Evolutionary conservation across 495 filamentous ascomycete genomes (phyloP), one percentile per base, ranked within the genome.

Genomic region (Aspergillus mulundensis): DNA sequence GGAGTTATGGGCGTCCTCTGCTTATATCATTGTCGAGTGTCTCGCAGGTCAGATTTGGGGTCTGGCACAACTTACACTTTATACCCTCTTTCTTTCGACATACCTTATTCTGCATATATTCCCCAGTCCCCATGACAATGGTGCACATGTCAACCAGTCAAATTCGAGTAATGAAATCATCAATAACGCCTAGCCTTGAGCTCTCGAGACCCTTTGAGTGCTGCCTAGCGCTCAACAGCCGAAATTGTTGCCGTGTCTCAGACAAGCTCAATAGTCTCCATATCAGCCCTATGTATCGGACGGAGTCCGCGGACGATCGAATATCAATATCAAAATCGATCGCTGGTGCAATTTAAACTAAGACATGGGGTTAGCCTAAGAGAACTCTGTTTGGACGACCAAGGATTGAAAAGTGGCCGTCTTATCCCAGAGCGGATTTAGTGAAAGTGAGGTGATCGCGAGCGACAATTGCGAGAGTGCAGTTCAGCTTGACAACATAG

Each of bases 391-490:
- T 53, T 54, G 10, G 39, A 11, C 32, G 56, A 52, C 40, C 55
- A 42, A 45, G 47, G 39, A 53, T 49, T 24, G 16, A 43, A 25
- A 21, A 38, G 28, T 44, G 40, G 47, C 59, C 16, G 50, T 52
- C 21, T 46, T 57, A 43, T 57, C 51, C 61, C 51, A 34, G 23
- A 50, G 43, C 54, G 38, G 47, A 46, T 44, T 54, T 53, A 41
- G 41, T 39, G n/a, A 30, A 47, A 68, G 54, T 74, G 71, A 74
- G 65, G 71, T 74, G 71, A 72, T 74, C 53, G 59, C 53, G 56
- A 41, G 48, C 56, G 53, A 51, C 64, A 60, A 74, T 74, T 61
- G 71, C 71, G 71, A 71, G 57, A 61, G 39, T 55, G 7, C 44
- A 7, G n/a, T 20, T 19, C 15, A 39, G 38, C 23, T 46, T 63